These are phyloP conservation scores for Thielaviopsis populi DNA, from an alignment of 2,329 filamentous ascomycete genomes.

Conservation along the genomic window DNA sequence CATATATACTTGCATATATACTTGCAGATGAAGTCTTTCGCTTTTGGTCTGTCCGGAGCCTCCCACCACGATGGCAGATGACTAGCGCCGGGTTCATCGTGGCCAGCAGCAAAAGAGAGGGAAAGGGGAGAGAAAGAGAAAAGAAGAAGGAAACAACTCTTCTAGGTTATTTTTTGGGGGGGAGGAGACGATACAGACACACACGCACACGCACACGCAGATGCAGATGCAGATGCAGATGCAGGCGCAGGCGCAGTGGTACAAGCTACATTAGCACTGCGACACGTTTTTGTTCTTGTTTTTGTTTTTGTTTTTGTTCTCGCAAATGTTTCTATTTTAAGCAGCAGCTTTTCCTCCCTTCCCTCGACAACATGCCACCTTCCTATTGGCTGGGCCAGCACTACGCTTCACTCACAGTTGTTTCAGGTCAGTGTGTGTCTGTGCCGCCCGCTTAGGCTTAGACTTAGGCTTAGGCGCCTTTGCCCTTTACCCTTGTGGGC, in stretches of 20 bases:
- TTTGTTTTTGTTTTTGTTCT: constrained; percentile 11
- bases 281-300: background rate
- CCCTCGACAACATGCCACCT: background rate
- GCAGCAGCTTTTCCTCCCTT: background rate
- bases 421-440: constrained; percentile 16
- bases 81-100: too few species aligned
- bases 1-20: too few species aligned
- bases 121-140: too few species aligned
- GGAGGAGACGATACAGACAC: too few species aligned
- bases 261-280: constrained; percentile 3
- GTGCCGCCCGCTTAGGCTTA: constrained; percentile 12
- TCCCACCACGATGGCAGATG: too few species aligned
- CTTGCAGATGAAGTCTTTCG: too few species aligned
- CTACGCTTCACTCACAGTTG: constrained; percentile 12
- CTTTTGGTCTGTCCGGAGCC: too few species aligned
- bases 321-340: constrained; percentile 13
- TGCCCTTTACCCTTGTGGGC: background rate
- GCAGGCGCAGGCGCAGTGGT: background rate
- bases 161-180: too few species aligned
- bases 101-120: too few species aligned
- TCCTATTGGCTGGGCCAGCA: constrained; percentile 7
- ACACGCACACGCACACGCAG: too few species aligned
- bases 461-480: constrained; percentile 3
- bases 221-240: background rate
- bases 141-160: too few species aligned